Conservation (phyloP, 176 grass and related monocot genomes). For the Sorghum bicolor region Sorghum_bicolor_NCBIv3 NC_012874.2:672001-672500, state of each 20-base stretch:
- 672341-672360: background rate
- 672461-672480: slow-evolving; percentile 11
- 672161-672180: slow-evolving; percentile 95
- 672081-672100: slow-evolving; percentile 13
- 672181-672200: slow-evolving; percentile 96
- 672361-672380: background rate
- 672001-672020: background rate
- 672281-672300: background rate
- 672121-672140: slow-evolving; percentile 97
- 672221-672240: slow-evolving; percentile 42
- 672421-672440: background rate
- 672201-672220: slow-evolving; percentile 99
- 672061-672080: background rate
- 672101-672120: slow-evolving; percentile 74
- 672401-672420: background rate
- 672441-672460: background rate
- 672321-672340: background rate
- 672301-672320: background rate
- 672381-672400: background rate
- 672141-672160: slow-evolving; percentile 99
- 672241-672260: slow-evolving; percentile 24
- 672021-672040: slow-evolving; percentile 8
- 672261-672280: background rate
- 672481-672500: slow-evolving; percentile 3
- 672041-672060: background rate